A percentile compares a stretch with the other conserved stretches of the same genome.
Evolutionary conservation across 495 filamentous ascomycete genomes (phyloP).

Genomic region (Barbatosphaeria neglecta): DNA sequence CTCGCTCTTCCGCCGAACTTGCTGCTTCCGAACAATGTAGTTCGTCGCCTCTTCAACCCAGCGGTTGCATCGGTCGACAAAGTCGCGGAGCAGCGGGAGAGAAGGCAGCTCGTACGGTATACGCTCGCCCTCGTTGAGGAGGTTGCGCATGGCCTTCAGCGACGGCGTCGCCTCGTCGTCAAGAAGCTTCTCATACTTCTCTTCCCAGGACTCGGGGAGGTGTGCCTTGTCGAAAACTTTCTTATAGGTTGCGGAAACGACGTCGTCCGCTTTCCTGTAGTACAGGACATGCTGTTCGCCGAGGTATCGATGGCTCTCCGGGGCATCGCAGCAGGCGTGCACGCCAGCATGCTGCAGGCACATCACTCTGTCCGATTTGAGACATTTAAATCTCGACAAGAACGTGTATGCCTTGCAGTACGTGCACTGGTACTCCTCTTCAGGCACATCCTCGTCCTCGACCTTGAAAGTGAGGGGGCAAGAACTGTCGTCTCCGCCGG

Average conservation of each 20-base stretch:
- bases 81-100: slow-evolving; percentile 68
- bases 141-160: slow-evolving; percentile 70
- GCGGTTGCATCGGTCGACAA: slow-evolving; percentile 91
- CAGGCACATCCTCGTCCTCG: slow-evolving; percentile 63
- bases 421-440: slow-evolving; percentile 81
- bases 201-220: slow-evolving; percentile 78
- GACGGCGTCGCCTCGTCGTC: slow-evolving; percentile 73
- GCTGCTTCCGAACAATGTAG: slow-evolving; percentile 96
- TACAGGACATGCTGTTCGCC: slow-evolving; percentile 55
- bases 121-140: slow-evolving; percentile 90
- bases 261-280: slow-evolving; percentile 66
- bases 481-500: slow-evolving; percentile 22
- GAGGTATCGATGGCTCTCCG: slow-evolving; percentile 46
- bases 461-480: slow-evolving; percentile 36
- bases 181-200: slow-evolving; percentile 76
- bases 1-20: slow-evolving; percentile 95
- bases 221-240: slow-evolving; percentile 79
- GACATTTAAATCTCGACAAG: slow-evolving; percentile 79
- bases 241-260: slow-evolving; percentile 50
- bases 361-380: slow-evolving; percentile 60
- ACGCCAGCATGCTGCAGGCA: slow-evolving; percentile 69
- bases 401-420: slow-evolving; percentile 91
- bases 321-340: slow-evolving; percentile 64
- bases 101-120: slow-evolving; percentile 88
- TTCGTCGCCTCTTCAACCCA: slow-evolving; percentile 97